A percentile compares a stretch with the other conserved stretches of the same genome.
These are phyloP conservation scores for Tripterygium wilfordii DNA, from an alignment of 177 flowering plant species.

Conservation along the genomic window DNA sequence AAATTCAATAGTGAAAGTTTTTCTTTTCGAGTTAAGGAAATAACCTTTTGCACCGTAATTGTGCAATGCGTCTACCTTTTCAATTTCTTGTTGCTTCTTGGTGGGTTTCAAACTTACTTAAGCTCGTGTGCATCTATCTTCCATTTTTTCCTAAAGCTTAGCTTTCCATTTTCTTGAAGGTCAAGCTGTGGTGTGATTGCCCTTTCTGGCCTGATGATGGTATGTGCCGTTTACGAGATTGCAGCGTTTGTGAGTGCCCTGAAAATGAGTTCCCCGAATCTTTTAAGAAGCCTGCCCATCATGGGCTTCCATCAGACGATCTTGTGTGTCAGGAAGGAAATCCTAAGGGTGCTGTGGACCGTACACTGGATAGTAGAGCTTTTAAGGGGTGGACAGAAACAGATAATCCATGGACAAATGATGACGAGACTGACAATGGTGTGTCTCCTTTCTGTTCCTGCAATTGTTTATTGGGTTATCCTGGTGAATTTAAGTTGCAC, in stretches of 20 bases:
- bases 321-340: constrained; percentile 89
- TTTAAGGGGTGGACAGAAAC: constrained; percentile 83
- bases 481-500: too few species aligned
- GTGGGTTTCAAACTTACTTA: too few species aligned
- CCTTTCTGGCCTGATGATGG: constrained; percentile 99
- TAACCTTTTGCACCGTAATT: too few species aligned
- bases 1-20: too few species aligned
- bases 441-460: constrained; percentile 4
- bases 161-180: constrained; percentile 27
- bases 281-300: constrained; percentile 49
- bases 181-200: constrained; percentile 94
- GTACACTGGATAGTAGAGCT: constrained; percentile 71
- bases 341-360: constrained; percentile 84
- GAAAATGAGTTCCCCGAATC: constrained; percentile 88
- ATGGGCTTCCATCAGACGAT: constrained; percentile 53
- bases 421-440: constrained; percentile 97
- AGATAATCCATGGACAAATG: constrained; percentile 97
- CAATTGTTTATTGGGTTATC: too few species aligned
- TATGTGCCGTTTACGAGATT: constrained; percentile 94
- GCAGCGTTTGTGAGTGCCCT: constrained; percentile 97
- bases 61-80: too few species aligned
- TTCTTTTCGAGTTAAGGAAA: too few species aligned
- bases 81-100: too few species aligned
- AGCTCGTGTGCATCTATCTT: too few species aligned
- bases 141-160: too few species aligned